Evolutionary conservation across 1,284 basidiomycete genomes (phyloP).

Genomic region (Termitomyces sp.): DNA sequence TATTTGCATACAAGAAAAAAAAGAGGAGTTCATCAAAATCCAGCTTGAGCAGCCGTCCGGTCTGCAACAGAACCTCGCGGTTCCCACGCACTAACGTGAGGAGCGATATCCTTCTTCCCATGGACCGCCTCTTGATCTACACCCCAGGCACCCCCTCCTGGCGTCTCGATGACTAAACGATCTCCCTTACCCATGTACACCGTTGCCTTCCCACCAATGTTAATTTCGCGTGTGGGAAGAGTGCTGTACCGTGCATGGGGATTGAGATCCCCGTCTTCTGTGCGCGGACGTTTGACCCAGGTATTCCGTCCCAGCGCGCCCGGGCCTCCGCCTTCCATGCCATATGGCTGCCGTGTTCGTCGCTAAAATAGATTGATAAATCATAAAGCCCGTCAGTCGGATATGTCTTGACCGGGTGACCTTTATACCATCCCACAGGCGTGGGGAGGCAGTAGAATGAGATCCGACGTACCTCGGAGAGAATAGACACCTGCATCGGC

Average conservation of each 20-base stretch:
- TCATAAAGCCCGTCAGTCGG: neutral
- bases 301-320: constrained; percentile 80
- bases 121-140: constrained; percentile 32
- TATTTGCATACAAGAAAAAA: neutral
- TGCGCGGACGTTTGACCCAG: constrained; percentile 79
- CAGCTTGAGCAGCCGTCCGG: constrained; percentile 63
- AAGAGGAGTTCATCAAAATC: constrained; percentile 39
- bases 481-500: constrained; percentile 80
- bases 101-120: constrained; percentile 24
- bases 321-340: constrained; percentile 79
- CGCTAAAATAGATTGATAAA: constrained; percentile 41
- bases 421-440: neutral
- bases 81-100: constrained; percentile 55
- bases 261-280: constrained; percentile 64
- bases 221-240: constrained; percentile 59
- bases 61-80: constrained; percentile 73
- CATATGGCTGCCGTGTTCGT: constrained; percentile 86
- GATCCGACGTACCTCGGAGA: constrained; percentile 61
- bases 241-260: constrained; percentile 24
- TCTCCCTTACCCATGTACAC: constrained; percentile 86
- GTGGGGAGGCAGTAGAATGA: neutral
- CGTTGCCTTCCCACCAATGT: constrained; percentile 89
- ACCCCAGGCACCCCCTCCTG: constrained; percentile 93
- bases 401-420: neutral
- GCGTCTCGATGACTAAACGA: constrained; percentile 78